Percentiles rank a stretch among this genome's conserved stretches.
Conservation (phyloP, 805 yeast genomes). For the Yarrowia sp. region DNA sequence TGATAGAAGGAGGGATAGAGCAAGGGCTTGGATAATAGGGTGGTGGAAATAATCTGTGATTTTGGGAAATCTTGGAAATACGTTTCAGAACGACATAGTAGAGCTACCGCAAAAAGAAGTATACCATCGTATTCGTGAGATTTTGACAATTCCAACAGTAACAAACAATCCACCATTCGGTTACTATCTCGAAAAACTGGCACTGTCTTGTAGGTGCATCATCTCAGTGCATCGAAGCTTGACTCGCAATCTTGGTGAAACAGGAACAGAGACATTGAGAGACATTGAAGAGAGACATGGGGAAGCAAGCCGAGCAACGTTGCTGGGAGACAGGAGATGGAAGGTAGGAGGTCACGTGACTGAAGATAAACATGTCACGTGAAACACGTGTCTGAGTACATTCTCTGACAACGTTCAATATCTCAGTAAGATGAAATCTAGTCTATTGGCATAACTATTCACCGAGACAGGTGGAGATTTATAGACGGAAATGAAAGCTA, state of each 20-base stretch:
- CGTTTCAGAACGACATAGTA: too few relatives aligned
- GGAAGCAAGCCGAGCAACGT: slow-evolving; percentile 4
- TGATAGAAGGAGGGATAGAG: neutral
- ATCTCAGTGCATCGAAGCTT: neutral
- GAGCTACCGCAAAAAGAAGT: too few relatives aligned
- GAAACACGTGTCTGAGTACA: too few relatives aligned
- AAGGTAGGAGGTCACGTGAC: too few relatives aligned
- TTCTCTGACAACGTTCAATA: too few relatives aligned
- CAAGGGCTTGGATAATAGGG: neutral
- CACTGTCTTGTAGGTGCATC: too few relatives aligned
- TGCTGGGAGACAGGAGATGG: too few relatives aligned
- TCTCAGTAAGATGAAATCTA: neutral
- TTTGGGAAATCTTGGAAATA: too few relatives aligned
- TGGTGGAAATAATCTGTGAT: neutral
- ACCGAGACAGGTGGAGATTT: neutral
- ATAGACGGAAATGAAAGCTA: neutral
- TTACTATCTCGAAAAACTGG: too few relatives aligned
- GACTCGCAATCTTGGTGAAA: slow-evolving; percentile 13
- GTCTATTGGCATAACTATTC: neutral
- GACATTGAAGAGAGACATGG: slow-evolving; percentile 17
- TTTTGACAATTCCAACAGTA: neutral
- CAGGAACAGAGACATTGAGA: slow-evolving; percentile 16
- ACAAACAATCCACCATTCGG: too few relatives aligned
- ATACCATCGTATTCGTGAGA: too few relatives aligned
- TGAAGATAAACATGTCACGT: too few relatives aligned